Conservation (phyloP, 768 basidiomycete species). For the Agrocybe pediades region DNA sequence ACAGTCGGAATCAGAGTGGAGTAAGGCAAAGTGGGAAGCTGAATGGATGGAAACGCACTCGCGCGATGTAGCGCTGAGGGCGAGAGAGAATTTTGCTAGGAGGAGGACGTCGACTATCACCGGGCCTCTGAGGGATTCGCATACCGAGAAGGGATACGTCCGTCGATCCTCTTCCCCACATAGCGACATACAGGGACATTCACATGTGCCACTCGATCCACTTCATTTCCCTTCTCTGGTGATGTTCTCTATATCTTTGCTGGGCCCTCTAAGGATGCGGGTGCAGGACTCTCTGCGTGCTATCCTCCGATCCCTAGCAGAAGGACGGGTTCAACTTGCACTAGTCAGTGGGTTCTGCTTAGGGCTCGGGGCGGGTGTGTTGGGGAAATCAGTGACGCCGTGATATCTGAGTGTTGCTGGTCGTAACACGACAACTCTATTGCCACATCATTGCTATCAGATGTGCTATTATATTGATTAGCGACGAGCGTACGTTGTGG, state of each 20-base stretch:
- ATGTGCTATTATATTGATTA: no score
- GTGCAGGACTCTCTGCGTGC: constrained; percentile 25
- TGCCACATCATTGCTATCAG: no score
- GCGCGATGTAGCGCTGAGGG: constrained; percentile 54
- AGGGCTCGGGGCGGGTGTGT: constrained; percentile 37
- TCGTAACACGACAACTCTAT: no score
- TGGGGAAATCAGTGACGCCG: no score
- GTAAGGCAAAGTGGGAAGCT: constrained; percentile 66
- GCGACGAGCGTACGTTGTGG: no score
- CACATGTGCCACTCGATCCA: constrained; percentile 50
- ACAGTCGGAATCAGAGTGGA: constrained; percentile 39
- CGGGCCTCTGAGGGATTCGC: neutral
- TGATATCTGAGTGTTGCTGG: no score
- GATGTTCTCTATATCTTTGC: constrained; percentile 59
- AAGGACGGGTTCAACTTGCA: constrained; percentile 31
- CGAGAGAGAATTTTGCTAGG: constrained; percentile 33
- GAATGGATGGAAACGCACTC: constrained; percentile 67
- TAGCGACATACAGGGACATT: constrained; percentile 4
- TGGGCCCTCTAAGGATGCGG: constrained; percentile 43
- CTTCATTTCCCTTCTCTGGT: constrained; percentile 67
- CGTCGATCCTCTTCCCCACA: no score
- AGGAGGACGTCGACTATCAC: neutral
- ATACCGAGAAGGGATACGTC: no score
- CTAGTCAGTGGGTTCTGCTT: constrained; percentile 40
- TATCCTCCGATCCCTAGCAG: constrained; percentile 19